Conservation (phyloP, 768 basidiomycete species). For the Psilocybe cyanescens region DNA sequence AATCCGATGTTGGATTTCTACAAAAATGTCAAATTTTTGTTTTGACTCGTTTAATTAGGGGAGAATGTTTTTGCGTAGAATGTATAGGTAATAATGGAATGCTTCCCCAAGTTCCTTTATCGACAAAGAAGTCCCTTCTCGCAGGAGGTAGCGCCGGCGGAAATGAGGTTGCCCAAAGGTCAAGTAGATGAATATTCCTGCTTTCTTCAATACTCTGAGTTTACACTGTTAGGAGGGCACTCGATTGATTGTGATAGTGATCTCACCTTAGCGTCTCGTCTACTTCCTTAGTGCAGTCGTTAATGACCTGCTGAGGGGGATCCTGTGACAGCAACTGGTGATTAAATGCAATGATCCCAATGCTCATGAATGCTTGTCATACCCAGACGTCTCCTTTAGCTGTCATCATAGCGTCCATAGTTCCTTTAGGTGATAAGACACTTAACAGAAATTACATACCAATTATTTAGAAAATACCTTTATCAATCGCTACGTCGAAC, state of each 20-base stretch:
- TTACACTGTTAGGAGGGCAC: not conserved
- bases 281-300: constrained; percentile 77
- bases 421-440: constrained; percentile 39
- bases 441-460: not conserved
- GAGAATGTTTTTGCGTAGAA: constrained; percentile 46
- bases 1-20: constrained; percentile 91
- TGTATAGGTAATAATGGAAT: constrained; percentile 86
- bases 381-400: constrained; percentile 85
- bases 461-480: constrained; percentile 44
- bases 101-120: constrained; percentile 75
- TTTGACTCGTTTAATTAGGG: constrained; percentile 42
- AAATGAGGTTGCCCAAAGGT: constrained; percentile 94
- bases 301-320: constrained; percentile 71
- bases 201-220: constrained; percentile 63
- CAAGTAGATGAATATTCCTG: constrained; percentile 73
- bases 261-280: constrained; percentile 72
- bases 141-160: constrained; percentile 66
- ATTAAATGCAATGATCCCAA: not conserved
- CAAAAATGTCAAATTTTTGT: constrained; percentile 92
- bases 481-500: constrained; percentile 86
- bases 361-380: constrained; percentile 19
- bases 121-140: constrained; percentile 61
- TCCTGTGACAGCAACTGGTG: constrained; percentile 45
- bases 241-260: not conserved
- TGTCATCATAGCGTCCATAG: constrained; percentile 92